These are phyloP conservation scores for Byssothecium circinans DNA, from an alignment of 2,329 filamentous ascomycete species.

Conservation along the genomic window DNA sequence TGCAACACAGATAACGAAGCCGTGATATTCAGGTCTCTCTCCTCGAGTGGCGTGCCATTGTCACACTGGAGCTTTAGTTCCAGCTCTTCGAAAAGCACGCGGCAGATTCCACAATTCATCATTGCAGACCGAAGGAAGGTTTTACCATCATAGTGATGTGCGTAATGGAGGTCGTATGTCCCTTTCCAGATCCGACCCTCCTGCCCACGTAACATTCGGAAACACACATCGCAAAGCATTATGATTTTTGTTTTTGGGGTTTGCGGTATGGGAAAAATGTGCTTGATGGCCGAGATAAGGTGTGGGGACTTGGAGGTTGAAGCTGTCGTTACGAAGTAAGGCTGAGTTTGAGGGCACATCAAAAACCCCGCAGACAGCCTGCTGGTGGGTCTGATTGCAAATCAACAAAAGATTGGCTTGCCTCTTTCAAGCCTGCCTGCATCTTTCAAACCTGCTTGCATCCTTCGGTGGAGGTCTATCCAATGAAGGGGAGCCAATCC, in stretches of 20 bases:
- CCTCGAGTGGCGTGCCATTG: background rate
- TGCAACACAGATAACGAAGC: background rate
- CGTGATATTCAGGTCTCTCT: background rate
- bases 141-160: conserved; percentile 8
- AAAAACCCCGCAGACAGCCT: background rate
- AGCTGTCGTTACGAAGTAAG: no score
- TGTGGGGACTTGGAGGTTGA: no score
- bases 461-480: no score
- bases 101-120: conserved; percentile 12
- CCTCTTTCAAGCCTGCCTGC: no score
- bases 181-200: conserved; percentile 7
- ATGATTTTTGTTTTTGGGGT: background rate
- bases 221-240: conserved; percentile 12
- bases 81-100: conserved; percentile 4
- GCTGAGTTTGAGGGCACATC: no score
- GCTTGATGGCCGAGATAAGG: no score
- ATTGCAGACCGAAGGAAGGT: conserved; percentile 4
- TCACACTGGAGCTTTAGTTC: background rate
- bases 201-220: conserved; percentile 11
- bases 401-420: no score
- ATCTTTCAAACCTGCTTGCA: no score
- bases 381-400: no score
- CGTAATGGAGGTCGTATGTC: conserved; percentile 10
- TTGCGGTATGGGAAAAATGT: no score
- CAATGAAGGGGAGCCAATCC: no score